Conservation (phyloP, 1,139 yeast genomes). For the Magnusiomyces sp. region DNA sequence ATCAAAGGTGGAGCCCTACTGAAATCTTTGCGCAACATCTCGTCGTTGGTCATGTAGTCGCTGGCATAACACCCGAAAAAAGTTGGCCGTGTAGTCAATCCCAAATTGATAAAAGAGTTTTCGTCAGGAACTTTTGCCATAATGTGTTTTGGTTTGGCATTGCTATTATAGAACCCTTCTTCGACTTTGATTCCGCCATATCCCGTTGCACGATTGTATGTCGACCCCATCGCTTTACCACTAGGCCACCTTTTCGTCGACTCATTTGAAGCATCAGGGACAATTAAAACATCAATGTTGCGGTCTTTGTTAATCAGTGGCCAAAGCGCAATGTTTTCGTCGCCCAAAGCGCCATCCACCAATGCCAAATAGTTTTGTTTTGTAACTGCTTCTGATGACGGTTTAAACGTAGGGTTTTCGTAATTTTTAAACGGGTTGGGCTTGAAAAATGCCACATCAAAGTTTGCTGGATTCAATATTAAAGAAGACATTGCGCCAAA, state of each 20-base stretch:
- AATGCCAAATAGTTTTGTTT: constrained; percentile 44
- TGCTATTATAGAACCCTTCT: constrained; percentile 43
- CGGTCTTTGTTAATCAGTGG: constrained; percentile 71
- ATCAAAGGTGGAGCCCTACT: constrained; percentile 56
- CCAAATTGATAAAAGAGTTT: constrained; percentile 45
- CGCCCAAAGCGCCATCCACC: constrained; percentile 87
- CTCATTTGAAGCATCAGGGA: constrained; percentile 84
- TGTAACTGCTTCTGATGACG: constrained; percentile 20
- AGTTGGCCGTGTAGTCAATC: constrained; percentile 45
- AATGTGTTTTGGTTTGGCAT: constrained; percentile 39
- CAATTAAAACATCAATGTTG: constrained; percentile 65
- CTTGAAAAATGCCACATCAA: constrained; percentile 54
- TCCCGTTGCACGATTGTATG: constrained; percentile 72
- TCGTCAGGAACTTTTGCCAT: constrained; percentile 19
- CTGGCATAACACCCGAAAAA: constrained; percentile 80
- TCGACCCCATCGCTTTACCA: constrained; percentile 58
- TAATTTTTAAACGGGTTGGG: constrained; percentile 60
- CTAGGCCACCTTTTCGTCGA: constrained; percentile 46
- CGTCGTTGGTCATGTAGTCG: constrained; percentile 42
- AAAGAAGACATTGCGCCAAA: constrained; percentile 8
- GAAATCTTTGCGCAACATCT: constrained; percentile 17
- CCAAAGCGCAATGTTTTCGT: constrained; percentile 66
- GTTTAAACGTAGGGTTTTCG: constrained; percentile 4
- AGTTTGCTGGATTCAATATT: constrained; percentile 25
- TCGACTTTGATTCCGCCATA: constrained; percentile 61